These are phyloP conservation scores for Phytophthora citricola DNA, from an alignment of 352 stramenopile genomes.

Conservation along the genomic window DNA sequence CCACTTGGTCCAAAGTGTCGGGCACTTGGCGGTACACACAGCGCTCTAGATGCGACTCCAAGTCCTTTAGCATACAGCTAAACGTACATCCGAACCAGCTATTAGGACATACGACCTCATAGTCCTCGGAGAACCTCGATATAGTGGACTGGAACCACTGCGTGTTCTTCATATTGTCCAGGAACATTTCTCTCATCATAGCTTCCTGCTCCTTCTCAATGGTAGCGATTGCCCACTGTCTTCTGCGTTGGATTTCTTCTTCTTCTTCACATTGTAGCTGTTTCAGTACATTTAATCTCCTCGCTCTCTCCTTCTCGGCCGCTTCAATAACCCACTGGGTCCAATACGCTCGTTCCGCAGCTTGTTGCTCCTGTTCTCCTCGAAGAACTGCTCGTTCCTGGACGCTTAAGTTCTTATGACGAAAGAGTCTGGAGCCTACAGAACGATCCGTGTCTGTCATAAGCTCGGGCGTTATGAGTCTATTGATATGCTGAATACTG, in stretches of 20 bases:
- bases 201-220: conserved; percentile 87
- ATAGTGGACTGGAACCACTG: conserved; percentile 90
- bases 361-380: conserved; percentile 35
- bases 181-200: conserved; percentile 84
- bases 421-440: conserved; percentile 2
- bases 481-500: neutral
- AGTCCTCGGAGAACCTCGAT: conserved; percentile 77
- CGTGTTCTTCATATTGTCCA: conserved; percentile 91
- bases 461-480: conserved; percentile 7
- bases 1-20: conserved; percentile 71
- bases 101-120: conserved; percentile 88
- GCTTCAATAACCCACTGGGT: conserved; percentile 84
- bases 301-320: conserved; percentile 75
- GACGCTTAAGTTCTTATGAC: conserved; percentile 4
- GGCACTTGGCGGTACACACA: conserved; percentile 83
- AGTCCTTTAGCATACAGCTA: conserved; percentile 85
- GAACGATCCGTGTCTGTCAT: neutral
- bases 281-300: conserved; percentile 67
- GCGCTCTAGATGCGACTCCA: conserved; percentile 69
- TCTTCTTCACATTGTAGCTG: conserved; percentile 83
- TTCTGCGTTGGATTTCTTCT: conserved; percentile 64
- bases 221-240: conserved; percentile 76
- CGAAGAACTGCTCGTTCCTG: conserved; percentile 18
- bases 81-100: conserved; percentile 89
- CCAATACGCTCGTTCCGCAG: conserved; percentile 74